Conservation (phyloP, 192 early-diverging fungal species). For the Paraglomus brasilianum region DNA sequence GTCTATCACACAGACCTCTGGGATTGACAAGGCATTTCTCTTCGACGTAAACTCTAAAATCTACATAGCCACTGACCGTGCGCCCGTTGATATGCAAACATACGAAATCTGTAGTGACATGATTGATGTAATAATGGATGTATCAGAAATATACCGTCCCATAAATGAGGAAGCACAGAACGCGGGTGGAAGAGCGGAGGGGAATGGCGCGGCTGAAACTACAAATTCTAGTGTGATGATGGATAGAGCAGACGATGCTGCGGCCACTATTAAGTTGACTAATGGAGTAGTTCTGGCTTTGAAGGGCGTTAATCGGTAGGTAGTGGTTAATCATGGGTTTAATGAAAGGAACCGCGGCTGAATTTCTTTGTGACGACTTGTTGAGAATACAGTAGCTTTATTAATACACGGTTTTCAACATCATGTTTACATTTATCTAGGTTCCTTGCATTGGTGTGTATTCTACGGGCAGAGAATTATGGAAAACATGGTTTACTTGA, state of each 20-base stretch:
- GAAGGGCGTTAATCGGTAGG: constrained; percentile 74
- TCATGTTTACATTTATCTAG: constrained; percentile 43
- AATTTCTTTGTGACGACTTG: not conserved
- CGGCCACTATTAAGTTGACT: constrained; percentile 69
- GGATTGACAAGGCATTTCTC: constrained; percentile 95
- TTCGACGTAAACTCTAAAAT: constrained; percentile 89
- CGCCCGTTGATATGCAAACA: constrained; percentile 82
- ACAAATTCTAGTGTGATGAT: constrained; percentile 29
- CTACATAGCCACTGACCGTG: constrained; percentile 93
- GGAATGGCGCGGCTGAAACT: constrained; percentile 31
- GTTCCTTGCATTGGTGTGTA: constrained; percentile 70
- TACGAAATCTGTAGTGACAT: constrained; percentile 95
- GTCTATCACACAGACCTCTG: constrained; percentile 66
- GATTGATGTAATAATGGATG: constrained; percentile 89
- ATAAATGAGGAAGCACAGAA: not conserved
- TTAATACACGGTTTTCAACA: not conserved
- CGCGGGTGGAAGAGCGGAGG: not conserved
- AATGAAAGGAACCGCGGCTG: too few species aligned
- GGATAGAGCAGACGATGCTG: constrained; percentile 52
- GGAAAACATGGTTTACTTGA: constrained; percentile 83
- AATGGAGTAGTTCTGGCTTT: constrained; percentile 81
- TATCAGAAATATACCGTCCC: constrained; percentile 54
- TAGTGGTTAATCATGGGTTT: too few species aligned
- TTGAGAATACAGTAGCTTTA: not conserved
- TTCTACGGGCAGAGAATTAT: constrained; percentile 79